Evolutionary conservation across 2,329 filamentous ascomycete genomes (phyloP), one percentile per base, ranked within the genome.

Genomic region (Aspergillus luchuensis): DNA sequence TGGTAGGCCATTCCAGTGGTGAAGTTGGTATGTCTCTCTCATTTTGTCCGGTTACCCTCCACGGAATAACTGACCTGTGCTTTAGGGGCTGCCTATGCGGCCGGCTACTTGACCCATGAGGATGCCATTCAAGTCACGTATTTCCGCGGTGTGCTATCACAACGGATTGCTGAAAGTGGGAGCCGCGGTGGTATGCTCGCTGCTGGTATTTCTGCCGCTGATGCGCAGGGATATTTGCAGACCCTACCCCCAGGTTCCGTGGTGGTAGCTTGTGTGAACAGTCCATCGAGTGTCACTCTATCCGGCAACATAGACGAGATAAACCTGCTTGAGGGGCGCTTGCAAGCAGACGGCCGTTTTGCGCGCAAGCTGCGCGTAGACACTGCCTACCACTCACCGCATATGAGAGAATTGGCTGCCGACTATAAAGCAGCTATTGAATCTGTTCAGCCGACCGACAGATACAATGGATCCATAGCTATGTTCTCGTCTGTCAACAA

Each of bases 261-360:
- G 25, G 49, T 51, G 4, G n/a, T 51, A 2, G 49, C 49, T 13
- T 30, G 25, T 28, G 25, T 51, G 8, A 51, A 51, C 25, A 51
- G 49, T 19, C 49, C 49, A 13, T 51, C 49, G 11, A 62, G 61
- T 8, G 71, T 74, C 70, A 59, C 84, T 0, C 76, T 84, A 0
- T 85, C 84, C 0, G 84, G 84, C 11, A 81, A 84, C 50, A 74
- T 79, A 48, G 70, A 74, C 1, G 78, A 75, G 2, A 74, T 86
- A 8, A 76, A 81, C 15, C 75, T 82, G 49, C 72, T 76, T 36
- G 76, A 79, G 25, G 71, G 75, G 25, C 66, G 78, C 2, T 81
- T 86, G 63, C 79, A 81, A 60, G 47, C 56, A 4, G 61, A 68
- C 33, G 56, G 30, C 2, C 8, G 17, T 10, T 51, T 51, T 21